These are phyloP conservation scores for Sarocladiaceae sp. DNA, from an alignment of 2,329 filamentous ascomycete species.

Conservation along the genomic window DNA sequence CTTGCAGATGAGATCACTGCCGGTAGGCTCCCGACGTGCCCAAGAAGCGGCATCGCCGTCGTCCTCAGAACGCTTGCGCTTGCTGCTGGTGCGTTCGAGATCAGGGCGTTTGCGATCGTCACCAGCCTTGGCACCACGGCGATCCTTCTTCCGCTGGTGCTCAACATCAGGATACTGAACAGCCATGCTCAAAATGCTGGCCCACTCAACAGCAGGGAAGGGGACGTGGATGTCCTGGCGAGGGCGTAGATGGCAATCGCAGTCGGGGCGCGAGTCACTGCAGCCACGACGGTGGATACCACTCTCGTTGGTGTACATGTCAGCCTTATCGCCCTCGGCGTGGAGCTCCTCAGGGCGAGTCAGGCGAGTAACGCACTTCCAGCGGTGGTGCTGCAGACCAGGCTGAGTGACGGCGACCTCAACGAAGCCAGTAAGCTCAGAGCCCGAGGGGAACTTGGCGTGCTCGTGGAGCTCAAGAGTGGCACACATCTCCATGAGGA, in stretches of 20 bases:
- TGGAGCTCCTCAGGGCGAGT: conserved; percentile 51
- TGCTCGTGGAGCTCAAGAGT: conserved; percentile 53
- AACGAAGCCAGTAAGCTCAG: conserved; percentile 53
- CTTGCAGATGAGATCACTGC: conserved; percentile 51
- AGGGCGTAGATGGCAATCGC: conserved; percentile 43
- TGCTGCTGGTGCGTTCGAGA: conserved; percentile 27
- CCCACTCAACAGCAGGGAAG: conserved; percentile 53
- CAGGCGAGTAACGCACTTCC: conserved; percentile 55
- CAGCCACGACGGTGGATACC: conserved; percentile 49
- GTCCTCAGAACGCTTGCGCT: conserved; percentile 34
- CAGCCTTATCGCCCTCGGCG: conserved; percentile 33
- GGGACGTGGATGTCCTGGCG: conserved; percentile 48
- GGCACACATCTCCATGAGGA: conserved; percentile 57
- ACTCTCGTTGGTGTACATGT: conserved; percentile 43
- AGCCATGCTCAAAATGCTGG: conserved; percentile 50
- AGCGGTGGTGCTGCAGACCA: conserved; percentile 48
- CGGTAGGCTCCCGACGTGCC: conserved; percentile 34
- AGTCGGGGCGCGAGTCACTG: conserved; percentile 38
- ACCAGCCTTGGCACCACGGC: conserved; percentile 24
- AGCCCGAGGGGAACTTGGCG: conserved; percentile 51
- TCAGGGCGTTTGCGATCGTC: conserved; percentile 27
- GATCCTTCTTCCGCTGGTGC: conserved; percentile 31
- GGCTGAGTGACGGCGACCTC: conserved; percentile 52
- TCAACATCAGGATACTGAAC: conserved; percentile 44
- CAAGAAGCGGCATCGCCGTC: conserved; percentile 34